Evolutionary conservation across 129 eudicot species (phyloP), one percentile per base, ranked within the genome.

Genomic region (Silybum marianum): DNA sequence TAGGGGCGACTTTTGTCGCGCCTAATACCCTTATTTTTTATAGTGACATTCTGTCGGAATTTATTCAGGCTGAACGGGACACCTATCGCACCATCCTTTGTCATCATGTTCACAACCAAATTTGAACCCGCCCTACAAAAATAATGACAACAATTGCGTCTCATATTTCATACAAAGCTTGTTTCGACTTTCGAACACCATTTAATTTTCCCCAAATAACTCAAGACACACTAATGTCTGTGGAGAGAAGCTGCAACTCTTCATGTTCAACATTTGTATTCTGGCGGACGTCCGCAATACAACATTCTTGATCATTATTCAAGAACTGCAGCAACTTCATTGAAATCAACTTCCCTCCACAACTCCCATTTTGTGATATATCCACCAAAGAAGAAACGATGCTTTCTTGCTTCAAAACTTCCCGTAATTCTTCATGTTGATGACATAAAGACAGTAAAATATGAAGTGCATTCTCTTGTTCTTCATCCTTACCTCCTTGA

Each of bases 381-480:
- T 28, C 24, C 9, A 21, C 75, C 88, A 85, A 75, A 1, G 71
- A 80, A n/a, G 72, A 42, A 85, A 60, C 6, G 7, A 71, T 62
- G 46, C 32, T 38, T 12, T 76, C 71, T 62, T 80, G 78, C 85
- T 62, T 28, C 74, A 85, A 26, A 70, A 85, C 34, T 39, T 24
- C 65, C n/a, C 40, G 78, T 66, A 71, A 11, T 5, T 80, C 82
- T 9, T 80, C 85, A 12, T 60, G 63, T 62, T 80, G 85, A 63
- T 76, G 71, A 25, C 80, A 80, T 72, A 85, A 75, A 13, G 38
- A 80, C 11, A 80, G 26, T 4, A 85, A 48, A 60, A 85, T 69
- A 77, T 85, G 82, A 18, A 80, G 70, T n/a, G 82, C 78, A 22
- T 80, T 6, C 6, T 80, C 82, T 80, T 80, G 85, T 71, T 85